Conservation (phyloP, 2,329 filamentous ascomycete species). For the Aureobasidium namibiae region DNA sequence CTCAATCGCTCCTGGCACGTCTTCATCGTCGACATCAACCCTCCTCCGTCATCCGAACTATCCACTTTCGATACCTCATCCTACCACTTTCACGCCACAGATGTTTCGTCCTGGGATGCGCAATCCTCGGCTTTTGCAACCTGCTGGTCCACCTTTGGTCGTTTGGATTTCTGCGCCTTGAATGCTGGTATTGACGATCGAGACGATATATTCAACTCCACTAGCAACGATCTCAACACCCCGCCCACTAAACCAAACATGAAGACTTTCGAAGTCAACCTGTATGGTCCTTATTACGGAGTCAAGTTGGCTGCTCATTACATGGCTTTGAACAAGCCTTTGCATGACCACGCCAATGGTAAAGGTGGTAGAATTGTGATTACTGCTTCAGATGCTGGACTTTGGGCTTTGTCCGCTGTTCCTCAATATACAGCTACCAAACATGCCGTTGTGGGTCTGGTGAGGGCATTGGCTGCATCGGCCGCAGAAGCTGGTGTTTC, state of each 20-base stretch:
- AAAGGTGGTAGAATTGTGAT: conserved; percentile 26
- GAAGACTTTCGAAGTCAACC: conserved; percentile 27
- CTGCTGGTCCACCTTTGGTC: conserved; percentile 17
- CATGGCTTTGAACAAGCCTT: conserved; percentile 21
- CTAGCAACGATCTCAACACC: conserved; percentile 16
- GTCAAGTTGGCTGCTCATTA: conserved; percentile 32
- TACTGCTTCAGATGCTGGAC: conserved; percentile 26
- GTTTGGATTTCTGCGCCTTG: conserved; percentile 26
- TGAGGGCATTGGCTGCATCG: conserved; percentile 27
- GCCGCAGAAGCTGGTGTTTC: conserved; percentile 28
- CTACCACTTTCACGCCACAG: conserved; percentile 27
- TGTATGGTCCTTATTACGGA: conserved; percentile 28
- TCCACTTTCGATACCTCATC: conserved; percentile 16
- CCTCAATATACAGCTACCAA: conserved; percentile 37
- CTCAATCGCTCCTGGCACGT: conserved; percentile 32
- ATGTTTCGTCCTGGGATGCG: conserved; percentile 24
- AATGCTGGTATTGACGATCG: conserved; percentile 30
- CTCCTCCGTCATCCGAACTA: conserved; percentile 20
- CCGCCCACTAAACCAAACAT: conserved; percentile 27
- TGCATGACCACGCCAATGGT: background rate
- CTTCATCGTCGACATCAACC: conserved; percentile 38
- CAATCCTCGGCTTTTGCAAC: conserved; percentile 20
- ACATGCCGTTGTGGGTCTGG: conserved; percentile 34
- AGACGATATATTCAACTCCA: conserved; percentile 26
- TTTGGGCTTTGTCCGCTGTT: conserved; percentile 26